These are phyloP conservation scores for Rubia occidens DNA, from an alignment of 305 asterid genomes.

Conservation along the genomic window DNA sequence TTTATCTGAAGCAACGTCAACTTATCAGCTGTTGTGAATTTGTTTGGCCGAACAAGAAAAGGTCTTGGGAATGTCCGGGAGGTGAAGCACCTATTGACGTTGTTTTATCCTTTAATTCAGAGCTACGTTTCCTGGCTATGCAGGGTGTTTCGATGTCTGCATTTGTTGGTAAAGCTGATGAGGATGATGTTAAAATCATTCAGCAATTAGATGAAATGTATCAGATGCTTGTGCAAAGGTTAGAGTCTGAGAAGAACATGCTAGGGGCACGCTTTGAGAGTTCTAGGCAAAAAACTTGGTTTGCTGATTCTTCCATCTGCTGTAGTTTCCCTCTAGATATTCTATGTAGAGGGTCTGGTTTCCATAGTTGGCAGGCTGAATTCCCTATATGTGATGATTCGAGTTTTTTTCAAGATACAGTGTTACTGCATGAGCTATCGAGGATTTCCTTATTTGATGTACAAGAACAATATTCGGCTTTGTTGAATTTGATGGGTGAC, in stretches of 20 bases:
- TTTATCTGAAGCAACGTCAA: constrained; percentile 52
- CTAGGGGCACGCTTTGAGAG: constrained; percentile 28
- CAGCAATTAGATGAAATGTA: constrained; percentile 72
- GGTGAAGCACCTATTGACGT: constrained; percentile 34
- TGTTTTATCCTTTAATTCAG: constrained; percentile 46
- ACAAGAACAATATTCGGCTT: constrained; percentile 40
- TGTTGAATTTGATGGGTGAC: constrained; percentile 34
- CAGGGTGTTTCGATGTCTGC: constrained; percentile 77
- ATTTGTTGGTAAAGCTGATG: constrained; percentile 40
- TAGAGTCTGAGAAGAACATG: constrained; percentile 49
- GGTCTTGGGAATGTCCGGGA: constrained; percentile 33
- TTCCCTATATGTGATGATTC: constrained; percentile 61
- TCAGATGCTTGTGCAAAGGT: constrained; percentile 60
- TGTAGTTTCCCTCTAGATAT: constrained; percentile 51
- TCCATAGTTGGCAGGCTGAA: constrained; percentile 49
- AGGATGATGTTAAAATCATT: constrained; percentile 30
- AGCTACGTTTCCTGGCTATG: constrained; percentile 65
- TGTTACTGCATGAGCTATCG: constrained; percentile 53
- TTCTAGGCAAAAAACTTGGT: constrained; percentile 22
- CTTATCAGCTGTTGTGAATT: constrained; percentile 45
- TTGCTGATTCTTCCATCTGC: constrained; percentile 36
- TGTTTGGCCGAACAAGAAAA: constrained; percentile 53
- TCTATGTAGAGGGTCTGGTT: constrained; percentile 41
- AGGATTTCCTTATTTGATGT: constrained; percentile 34
- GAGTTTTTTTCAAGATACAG: constrained; percentile 61